Percentiles rank a stretch among this genome's conserved stretches.
phyloP scores from a whole-genome alignment of 257 asterid species.

The Leptodermis oblonga region DNA sequence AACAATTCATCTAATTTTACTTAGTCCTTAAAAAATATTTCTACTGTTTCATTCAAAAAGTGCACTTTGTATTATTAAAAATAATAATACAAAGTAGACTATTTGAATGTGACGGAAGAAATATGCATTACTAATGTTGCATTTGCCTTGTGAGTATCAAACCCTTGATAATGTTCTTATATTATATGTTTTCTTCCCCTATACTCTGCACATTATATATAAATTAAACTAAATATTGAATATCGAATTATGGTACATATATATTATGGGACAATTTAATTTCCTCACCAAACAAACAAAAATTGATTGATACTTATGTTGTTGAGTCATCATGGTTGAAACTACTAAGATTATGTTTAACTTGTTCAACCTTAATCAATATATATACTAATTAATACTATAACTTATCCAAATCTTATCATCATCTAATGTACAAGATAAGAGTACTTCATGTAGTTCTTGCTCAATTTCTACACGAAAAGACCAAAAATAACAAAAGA shows the following conservation, averaged over 20 bases:
- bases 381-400: background rate
- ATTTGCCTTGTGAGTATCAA: conserved; percentile 27
- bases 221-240: no score
- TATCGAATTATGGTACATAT: no score
- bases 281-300: conserved; percentile 13
- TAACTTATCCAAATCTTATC: background rate
- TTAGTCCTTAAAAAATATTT: background rate
- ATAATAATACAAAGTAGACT: no score
- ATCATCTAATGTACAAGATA: background rate
- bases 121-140: no score
- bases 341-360: conserved; percentile 16
- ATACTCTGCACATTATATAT: background rate
- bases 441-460: conserved; percentile 1
- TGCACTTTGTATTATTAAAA: no score
- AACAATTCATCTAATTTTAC: background rate
- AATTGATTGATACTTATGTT: background rate
- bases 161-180: conserved; percentile 17
- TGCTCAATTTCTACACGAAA: background rate
- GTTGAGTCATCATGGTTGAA: conserved; percentile 7
- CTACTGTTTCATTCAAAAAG: no score
- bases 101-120: no score
- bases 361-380: conserved; percentile 1
- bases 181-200: background rate
- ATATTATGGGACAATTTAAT: no score
- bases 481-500: background rate